Conservation (phyloP, 2,329 filamentous ascomycete genomes). For the Cadophora luteo-olivacea region DNA sequence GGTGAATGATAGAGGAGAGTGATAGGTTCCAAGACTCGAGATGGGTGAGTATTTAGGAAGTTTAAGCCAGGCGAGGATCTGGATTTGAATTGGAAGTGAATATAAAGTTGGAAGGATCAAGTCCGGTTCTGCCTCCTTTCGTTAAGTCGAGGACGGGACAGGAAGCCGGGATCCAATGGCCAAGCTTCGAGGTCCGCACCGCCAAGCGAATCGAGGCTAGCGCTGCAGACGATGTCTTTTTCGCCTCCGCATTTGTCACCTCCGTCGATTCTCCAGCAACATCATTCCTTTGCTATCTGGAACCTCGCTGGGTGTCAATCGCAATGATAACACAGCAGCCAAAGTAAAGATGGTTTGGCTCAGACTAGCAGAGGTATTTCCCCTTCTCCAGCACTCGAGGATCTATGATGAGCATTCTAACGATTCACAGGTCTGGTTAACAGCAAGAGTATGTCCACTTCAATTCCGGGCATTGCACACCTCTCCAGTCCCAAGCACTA, state of each 20-base stretch:
- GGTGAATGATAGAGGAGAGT: not conserved
- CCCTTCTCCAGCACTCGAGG: not conserved
- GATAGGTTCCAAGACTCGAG: constrained; percentile 2
- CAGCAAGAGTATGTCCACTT: constrained; percentile 32
- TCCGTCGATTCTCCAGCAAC: not conserved
- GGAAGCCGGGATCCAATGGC: not conserved
- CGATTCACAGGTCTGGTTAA: constrained; percentile 37
- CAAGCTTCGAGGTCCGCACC: not conserved
- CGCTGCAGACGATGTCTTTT: not conserved
- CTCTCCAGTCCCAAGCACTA: not conserved
- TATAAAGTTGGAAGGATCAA: constrained; percentile 11
- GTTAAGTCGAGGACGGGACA: not conserved
- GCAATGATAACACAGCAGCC: constrained; percentile 12
- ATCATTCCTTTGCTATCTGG: constrained; percentile 14
- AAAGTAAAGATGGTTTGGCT: constrained; percentile 20
- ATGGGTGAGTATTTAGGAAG: not conserved
- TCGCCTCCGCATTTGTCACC: constrained; percentile 12
- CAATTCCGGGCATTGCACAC: not conserved
- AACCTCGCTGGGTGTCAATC: constrained; percentile 28
- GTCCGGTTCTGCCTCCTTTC: not conserved
- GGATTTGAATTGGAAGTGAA: constrained; percentile 8
- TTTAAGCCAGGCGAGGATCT: not conserved
- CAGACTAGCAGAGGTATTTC: constrained; percentile 16
- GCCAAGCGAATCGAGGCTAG: not conserved
- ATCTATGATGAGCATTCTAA: not conserved